Conservation (phyloP, 305 asterid genomes). For the Fraxinus paxiana region DNA sequence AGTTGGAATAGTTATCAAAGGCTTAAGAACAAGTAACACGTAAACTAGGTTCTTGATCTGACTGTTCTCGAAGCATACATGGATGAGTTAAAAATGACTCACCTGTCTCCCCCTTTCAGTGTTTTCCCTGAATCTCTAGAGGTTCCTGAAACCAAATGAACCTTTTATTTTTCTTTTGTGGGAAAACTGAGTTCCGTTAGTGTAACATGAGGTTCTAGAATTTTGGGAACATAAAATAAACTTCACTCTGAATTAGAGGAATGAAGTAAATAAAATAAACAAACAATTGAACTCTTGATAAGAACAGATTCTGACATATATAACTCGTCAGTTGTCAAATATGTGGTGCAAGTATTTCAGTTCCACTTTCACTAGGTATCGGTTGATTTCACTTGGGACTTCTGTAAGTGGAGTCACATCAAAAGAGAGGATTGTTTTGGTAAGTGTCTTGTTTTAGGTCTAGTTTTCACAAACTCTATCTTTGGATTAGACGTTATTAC, state of each 20-base stretch:
- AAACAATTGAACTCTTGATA: background rate
- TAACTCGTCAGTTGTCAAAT: background rate
- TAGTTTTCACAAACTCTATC: background rate
- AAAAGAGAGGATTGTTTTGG: background rate
- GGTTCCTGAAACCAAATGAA: background rate
- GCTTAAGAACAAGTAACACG: background rate
- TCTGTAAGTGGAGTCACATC: background rate
- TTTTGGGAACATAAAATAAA: background rate
- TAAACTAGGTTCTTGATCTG: background rate
- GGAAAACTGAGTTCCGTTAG: background rate
- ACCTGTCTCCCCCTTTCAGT: background rate
- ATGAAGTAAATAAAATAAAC: background rate
- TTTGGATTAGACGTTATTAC: background rate
- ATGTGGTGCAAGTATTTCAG: background rate
- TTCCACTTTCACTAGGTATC: background rate
- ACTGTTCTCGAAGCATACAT: background rate
- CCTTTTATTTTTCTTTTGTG: background rate
- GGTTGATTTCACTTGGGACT: background rate
- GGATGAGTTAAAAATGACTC: background rate
- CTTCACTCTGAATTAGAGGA: background rate
- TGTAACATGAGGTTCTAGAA: background rate
- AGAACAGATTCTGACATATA: background rate
- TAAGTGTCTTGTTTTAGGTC: background rate
- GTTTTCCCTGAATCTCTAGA: background rate
- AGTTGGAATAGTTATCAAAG: background rate